Conservation (phyloP, 2,329 filamentous ascomycete species). For the Hymenoscyphus linearis region DNA sequence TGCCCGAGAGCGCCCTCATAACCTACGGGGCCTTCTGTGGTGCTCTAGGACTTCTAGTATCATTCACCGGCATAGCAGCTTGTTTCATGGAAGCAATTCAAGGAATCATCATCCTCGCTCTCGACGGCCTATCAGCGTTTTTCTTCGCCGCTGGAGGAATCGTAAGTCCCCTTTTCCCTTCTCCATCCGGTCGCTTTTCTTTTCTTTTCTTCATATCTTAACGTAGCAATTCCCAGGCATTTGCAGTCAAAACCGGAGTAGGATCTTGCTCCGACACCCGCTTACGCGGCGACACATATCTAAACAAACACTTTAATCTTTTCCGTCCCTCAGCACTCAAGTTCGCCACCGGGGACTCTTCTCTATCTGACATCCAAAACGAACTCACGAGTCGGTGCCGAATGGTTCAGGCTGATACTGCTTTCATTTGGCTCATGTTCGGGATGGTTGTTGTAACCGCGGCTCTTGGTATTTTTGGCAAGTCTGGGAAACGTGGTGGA, state of each 20-base stretch:
- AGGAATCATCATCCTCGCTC: conserved; percentile 20
- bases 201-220: conserved; percentile 6
- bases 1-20: conserved; percentile 14
- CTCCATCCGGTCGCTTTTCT: no score
- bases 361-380: neutral
- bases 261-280: conserved; percentile 21
- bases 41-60: conserved; percentile 19
- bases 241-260: conserved; percentile 19
- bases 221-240: conserved; percentile 18
- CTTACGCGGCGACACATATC: neutral
- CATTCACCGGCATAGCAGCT: conserved; percentile 18
- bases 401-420: conserved; percentile 22
- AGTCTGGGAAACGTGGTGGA: conserved; percentile 17
- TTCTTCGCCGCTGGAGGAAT: conserved; percentile 27
- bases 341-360: neutral
- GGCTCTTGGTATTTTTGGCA: conserved; percentile 13
- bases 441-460: conserved; percentile 17
- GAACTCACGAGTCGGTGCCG: conserved; percentile 18
- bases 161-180: conserved; percentile 15
- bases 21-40: conserved; percentile 28
- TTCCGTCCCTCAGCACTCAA: conserved; percentile 12
- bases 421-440: conserved; percentile 25
- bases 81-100: conserved; percentile 23
- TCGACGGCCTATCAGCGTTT: conserved; percentile 24
- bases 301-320: conserved; percentile 9